Evolutionary conservation across 495 filamentous ascomycete genomes (phyloP).

Genomic region (Trichodelitschia bisporula): DNA sequence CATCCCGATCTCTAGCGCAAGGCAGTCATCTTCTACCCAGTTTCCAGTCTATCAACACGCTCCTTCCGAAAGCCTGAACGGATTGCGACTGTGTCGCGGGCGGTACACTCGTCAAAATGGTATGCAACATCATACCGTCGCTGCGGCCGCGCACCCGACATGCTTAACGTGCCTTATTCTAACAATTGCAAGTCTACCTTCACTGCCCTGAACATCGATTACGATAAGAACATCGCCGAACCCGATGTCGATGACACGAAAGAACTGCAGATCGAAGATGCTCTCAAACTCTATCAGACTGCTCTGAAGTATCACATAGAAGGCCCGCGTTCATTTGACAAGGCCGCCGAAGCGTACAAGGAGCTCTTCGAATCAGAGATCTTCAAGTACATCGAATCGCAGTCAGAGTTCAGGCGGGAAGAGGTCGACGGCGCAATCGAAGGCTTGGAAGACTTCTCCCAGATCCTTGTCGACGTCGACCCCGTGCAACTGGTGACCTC

Average conservation of each 20-base stretch:
- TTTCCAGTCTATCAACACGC: too few species aligned
- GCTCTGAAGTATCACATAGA: constrained; percentile 83
- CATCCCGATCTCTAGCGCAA: too few species aligned
- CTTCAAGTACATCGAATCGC: constrained; percentile 67
- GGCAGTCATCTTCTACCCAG: too few species aligned
- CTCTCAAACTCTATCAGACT: constrained; percentile 79
- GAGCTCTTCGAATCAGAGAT: constrained; percentile 77
- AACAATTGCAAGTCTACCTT: constrained; percentile 48
- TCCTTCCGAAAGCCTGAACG: too few species aligned
- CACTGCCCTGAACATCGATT: constrained; percentile 73
- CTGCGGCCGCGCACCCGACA: too few species aligned
- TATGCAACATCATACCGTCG: too few species aligned
- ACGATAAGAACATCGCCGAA: constrained; percentile 67
- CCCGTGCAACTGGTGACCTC: constrained; percentile 18
- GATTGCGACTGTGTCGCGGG: too few species aligned
- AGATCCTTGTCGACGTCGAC: constrained; percentile 19
- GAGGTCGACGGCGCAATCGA: constrained; percentile 39
- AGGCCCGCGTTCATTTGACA: constrained; percentile 45
- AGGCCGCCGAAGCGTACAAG: constrained; percentile 64
- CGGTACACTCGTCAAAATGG: too few species aligned
- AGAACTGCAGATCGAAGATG: constrained; percentile 93
- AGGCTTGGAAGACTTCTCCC: constrained; percentile 4
- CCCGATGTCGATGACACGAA: constrained; percentile 87
- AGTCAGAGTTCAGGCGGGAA: constrained; percentile 47
- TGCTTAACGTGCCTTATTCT: too few species aligned